Evolutionary conservation across 768 basidiomycete genomes (phyloP), one percentile per base, ranked within the genome.

Genomic region (Asterophora lycoperdoides): DNA sequence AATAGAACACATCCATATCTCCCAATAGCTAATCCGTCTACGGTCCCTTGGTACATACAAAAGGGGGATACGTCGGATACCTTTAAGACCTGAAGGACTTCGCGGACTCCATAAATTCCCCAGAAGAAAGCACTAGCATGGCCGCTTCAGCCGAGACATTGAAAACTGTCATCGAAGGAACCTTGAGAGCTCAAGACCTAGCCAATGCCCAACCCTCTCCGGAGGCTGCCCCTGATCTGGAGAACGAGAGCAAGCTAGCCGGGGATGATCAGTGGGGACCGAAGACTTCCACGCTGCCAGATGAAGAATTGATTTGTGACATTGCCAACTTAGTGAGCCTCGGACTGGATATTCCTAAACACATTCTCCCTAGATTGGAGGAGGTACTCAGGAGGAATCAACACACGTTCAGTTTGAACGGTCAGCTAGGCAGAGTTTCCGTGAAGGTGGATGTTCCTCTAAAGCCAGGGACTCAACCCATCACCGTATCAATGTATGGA

Each of bases 401-500:
- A 4, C 4, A 29, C 2, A 39, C 40, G 13, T 48, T 48, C 32
- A 29, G 47, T 1, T 5, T 41, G 8, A n/a, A 48, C 23, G 47
- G 47, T 5, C 18, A 39, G 4, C n/a, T 48, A 1, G 47, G 37
- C 8, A 46, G 60, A 8, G 59, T 62, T 13, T 42, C 50, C 0
- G 57, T 45, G 0, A 36, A 60, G 11, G 64, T 68, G 0, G 42
- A 60, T 2, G 64, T 70, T 6, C 49, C 52, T 0, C 43, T 69
- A 18, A 53, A 57, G 23, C 54, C 49, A 9, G 68, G 53, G 1
- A 52, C 58, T 0, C 47, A 60, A 43, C 67, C 65, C 0, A 62
- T 68, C 1, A 64, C 63, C 0, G 6, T 65, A 3, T 62, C 67
- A n/a, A n/a, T n/a, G n/a, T n/a, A n/a, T n/a, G n/a, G n/a, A n/a